Base-by-base conservation (phyloP, 768 basidiomycete species). In the Crepidotus variabilis region DNA sequence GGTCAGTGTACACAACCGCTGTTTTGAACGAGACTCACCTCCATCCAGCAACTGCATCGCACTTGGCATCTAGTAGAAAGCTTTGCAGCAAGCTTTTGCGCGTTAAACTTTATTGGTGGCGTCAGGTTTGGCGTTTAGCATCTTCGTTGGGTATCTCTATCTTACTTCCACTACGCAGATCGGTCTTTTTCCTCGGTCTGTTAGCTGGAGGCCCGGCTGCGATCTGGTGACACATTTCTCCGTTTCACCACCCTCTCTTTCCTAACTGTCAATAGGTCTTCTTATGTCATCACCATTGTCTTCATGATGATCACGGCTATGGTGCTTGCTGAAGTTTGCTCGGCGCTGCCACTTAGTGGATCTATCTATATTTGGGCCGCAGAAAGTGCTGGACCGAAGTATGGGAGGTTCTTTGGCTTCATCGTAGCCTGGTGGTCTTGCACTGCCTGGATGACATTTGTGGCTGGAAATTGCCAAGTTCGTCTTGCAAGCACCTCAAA, bases 331-430 rank as follows among this genome's bases (percentile, higher is more conserved):
- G 94, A 96, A 67, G 86, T 95, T 52, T 95, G 93, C 70, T 94
- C 93, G 39, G 90, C 92, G 5, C 76, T 94, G 24, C 89, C 90
- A 4, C 69, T 94, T 50, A 91, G 89, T 55, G 94, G 94, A 2
- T 94, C 92, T 7, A 95, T 97, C 68, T 96, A 95, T 70, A 86
- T 94, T 50, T 96, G 94, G 94, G 90, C 92, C 0, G 93, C 92
- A 16, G 93, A 93, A 66, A 92, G 92, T 64, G 94, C 92, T 4
- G 94, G 94, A 1, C 86, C 86, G 5, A 92, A 90, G 62, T 86
- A 91, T 63, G 92, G 86, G 2, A 80, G 94, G 34, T 88, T 95
- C 71, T 83, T 92, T 60, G 93, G 92, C 0, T 93, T 94, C 72
- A 69, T 92, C 55, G 93, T 94, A 14, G 93, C 93, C 28, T 96